Base-by-base conservation (phyloP, 768 basidiomycete species). In the Aureoboletus auriporus region DNA sequence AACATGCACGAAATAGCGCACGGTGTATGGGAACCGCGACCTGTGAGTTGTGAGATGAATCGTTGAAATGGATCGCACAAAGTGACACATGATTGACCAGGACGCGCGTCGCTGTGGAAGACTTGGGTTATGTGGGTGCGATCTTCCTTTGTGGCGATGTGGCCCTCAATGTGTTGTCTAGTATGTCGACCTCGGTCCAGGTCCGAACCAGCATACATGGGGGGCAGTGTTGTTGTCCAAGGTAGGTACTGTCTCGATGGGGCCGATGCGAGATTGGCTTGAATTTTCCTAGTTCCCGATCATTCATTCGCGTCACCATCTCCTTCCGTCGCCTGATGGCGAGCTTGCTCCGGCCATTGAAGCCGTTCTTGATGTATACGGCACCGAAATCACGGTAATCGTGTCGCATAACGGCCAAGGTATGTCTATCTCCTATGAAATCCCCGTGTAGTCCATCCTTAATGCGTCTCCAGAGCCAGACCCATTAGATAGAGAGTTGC, bases 401-500 rank as follows among this genome's bases (percentile, higher is more conserved):
- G 87, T 94, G 9, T 77, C 89, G 0, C 93, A 95, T 56, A 94
- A 95, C 61, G 93, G 93, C 6, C 93, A 95, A 76, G 89, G 89
- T 86, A 52, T 44, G 63, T 49, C 30, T n/a, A n/a, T 39, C 16
- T 16, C 16, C n/a, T n/a, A 28, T 40, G 6, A n/a, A 34, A 23
- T 41, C 17, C 12, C 23, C 1, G 11, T 35, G 46, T 39, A 16
- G 14, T 12, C 38, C 17, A 40, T 14, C 26, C 1, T 26, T 39
- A 16, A 3, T 44, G 29, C 44, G 17, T 35, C 14, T 45, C 20
- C 61, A 90, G 92, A 94, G 77, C 88, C 93, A 63, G 90, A 93
- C 40, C 79, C 86, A 0, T 64, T 92, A n/a, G 93, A 95, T 63
- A 78, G 93, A 49, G 86, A 93, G 62, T 69, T 94, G 26, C 93